Evolutionary conservation across 2,329 filamentous ascomycete genomes (phyloP).

Genomic region (Massarina eburnea): DNA sequence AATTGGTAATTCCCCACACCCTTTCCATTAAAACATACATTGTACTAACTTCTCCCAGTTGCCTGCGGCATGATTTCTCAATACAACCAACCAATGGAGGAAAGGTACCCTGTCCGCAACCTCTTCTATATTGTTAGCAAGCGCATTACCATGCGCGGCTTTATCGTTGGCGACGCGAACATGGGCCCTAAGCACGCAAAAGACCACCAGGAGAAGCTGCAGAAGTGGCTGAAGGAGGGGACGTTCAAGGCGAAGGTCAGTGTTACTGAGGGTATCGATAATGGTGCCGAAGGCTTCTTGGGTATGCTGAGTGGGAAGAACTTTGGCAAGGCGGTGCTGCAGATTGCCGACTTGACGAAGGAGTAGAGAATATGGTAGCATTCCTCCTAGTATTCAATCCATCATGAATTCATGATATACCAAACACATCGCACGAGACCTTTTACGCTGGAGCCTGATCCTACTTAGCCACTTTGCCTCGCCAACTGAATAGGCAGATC

Average conservation of each 20-base stretch:
- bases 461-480: too few relatives aligned
- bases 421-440: too few relatives aligned
- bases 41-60: constrained; percentile 27
- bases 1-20: constrained; percentile 53
- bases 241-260: constrained; percentile 70
- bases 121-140: constrained; percentile 66
- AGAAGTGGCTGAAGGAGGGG: constrained; percentile 75
- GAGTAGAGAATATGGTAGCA: too few relatives aligned
- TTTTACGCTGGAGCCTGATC: too few relatives aligned
- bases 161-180: constrained; percentile 68
- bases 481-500: constrained; percentile 9
- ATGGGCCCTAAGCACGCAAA: constrained; percentile 67
- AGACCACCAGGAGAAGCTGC: constrained; percentile 75
- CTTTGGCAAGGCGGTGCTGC: constrained; percentile 82
- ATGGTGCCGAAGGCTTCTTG: constrained; percentile 71
- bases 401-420: too few relatives aligned
- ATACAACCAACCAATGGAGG: constrained; percentile 67
- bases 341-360: constrained; percentile 53
- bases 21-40: neutral
- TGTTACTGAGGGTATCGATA: constrained; percentile 75
- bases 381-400: too few relatives aligned
- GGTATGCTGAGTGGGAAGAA: constrained; percentile 78
- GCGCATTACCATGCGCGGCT: constrained; percentile 71
- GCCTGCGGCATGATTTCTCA: constrained; percentile 69
- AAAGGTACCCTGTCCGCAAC: constrained; percentile 69